phyloP scores from a whole-genome alignment of 2,329 filamentous ascomycete genomes.

The Orbilia ellipsospora region DNA sequence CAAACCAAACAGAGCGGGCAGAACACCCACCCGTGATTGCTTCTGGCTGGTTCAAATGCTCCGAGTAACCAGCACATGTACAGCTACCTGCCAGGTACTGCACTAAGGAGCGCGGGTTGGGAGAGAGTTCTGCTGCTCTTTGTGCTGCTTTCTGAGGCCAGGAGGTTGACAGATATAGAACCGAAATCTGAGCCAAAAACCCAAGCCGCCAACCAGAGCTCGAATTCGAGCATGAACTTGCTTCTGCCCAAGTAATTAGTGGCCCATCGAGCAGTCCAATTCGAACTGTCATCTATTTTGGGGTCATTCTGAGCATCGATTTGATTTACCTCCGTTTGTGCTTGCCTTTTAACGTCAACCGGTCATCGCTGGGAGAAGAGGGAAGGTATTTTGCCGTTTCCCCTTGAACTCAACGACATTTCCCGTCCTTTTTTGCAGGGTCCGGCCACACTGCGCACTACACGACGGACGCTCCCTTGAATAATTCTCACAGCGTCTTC shows the following conservation, averaged over 20 bases:
- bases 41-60: conserved; percentile 39
- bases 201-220: conserved; percentile 52
- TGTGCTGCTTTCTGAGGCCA: neutral
- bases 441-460: conserved; percentile 40
- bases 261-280: conserved; percentile 20
- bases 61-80: conserved; percentile 38
- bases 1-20: conserved; percentile 47
- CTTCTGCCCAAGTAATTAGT: conserved; percentile 31
- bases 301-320: conserved; percentile 29
- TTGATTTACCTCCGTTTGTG: conserved; percentile 31
- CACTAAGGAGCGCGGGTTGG: conserved; percentile 15
- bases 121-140: conserved; percentile 11
- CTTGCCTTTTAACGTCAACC: conserved; percentile 29
- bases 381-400: conserved; percentile 55
- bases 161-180: conserved; percentile 41
- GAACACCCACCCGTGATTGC: conserved; percentile 53
- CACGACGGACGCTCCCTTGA: too few relatives aligned
- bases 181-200: conserved; percentile 33
- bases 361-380: conserved; percentile 38
- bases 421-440: conserved; percentile 49
- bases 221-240: conserved; percentile 32
- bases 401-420: conserved; percentile 21
- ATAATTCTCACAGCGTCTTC: conserved; percentile 7
- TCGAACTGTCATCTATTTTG: conserved; percentile 45
- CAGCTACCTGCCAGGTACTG: conserved; percentile 53